Percentiles rank a stretch among this genome's conserved stretches.
Evolutionary conservation across 2,329 filamentous ascomycete species (phyloP).

Genomic region (Xylaria sp.): DNA sequence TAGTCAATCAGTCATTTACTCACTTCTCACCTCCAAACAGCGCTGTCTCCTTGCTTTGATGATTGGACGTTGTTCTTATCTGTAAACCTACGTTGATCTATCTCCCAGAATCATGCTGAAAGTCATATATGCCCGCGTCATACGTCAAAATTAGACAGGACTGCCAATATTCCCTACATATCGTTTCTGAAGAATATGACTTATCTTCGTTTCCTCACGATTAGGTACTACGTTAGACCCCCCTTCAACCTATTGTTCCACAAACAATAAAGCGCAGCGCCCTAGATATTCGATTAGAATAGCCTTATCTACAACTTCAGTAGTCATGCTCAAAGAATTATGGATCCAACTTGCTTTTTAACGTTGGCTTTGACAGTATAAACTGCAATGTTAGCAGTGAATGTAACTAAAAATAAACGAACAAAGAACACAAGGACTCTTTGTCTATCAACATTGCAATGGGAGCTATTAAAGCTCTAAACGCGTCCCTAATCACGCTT

Average conservation of each 20-base stretch:
- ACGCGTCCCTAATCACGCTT: not conserved
- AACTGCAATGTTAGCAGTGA: not conserved
- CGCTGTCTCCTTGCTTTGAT: not conserved
- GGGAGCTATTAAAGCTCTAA: conserved; percentile 20
- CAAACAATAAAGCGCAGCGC: not conserved
- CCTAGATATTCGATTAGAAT: conserved; percentile 8
- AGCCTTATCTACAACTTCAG: conserved; percentile 10
- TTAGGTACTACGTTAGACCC: not conserved
- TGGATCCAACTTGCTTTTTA: conserved; percentile 1
- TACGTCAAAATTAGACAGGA: not conserved
- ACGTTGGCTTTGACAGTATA: not conserved
- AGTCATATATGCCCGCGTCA: not conserved
- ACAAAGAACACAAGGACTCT: conserved; percentile 26
- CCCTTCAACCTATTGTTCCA: not conserved
- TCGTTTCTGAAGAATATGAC: no score
- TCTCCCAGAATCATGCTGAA: not conserved
- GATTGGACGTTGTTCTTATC: not conserved
- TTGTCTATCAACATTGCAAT: conserved; percentile 15
- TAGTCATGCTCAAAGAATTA: not conserved
- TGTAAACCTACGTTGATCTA: not conserved
- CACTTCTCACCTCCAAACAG: not conserved
- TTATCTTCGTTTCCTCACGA: not conserved
- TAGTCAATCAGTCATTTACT: not conserved
- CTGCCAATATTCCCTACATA: not conserved
- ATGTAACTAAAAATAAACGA: conserved; percentile 12